phyloP scores from a whole-genome alignment of 2,329 filamentous ascomycete species.

The Metarhizium brunneum region DNA sequence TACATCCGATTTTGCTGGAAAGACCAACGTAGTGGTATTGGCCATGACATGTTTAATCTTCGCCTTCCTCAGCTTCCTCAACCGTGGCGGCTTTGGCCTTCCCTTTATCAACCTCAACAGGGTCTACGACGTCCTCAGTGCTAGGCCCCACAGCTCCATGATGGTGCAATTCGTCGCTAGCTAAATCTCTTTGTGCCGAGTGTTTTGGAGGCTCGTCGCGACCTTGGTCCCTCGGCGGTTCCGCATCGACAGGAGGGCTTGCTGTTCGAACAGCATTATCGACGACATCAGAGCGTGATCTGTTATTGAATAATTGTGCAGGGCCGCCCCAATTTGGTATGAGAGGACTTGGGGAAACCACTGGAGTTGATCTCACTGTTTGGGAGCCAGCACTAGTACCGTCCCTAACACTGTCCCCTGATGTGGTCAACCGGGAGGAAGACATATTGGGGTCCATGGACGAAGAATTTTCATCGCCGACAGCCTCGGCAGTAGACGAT shows the following conservation, averaged over 20 bases:
- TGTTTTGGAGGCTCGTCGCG: neutral
- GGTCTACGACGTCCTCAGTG: neutral
- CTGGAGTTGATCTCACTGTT: conserved; percentile 17
- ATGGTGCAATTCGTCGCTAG: neutral
- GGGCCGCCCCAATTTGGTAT: conserved; percentile 42
- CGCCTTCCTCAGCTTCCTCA: conserved; percentile 33
- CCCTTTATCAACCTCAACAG: conserved; percentile 21
- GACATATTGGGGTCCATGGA: neutral
- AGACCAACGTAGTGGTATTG: neutral
- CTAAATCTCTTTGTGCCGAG: neutral
- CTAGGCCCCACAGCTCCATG: neutral
- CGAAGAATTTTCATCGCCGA: neutral
- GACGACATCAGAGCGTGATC: conserved; percentile 15
- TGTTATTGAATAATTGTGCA: conserved; percentile 36
- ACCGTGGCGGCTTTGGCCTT: conserved; percentile 38
- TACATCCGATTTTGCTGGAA: neutral
- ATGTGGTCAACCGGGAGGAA: neutral
- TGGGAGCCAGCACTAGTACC: neutral
- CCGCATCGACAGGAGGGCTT: neutral
- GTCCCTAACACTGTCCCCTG: neutral
- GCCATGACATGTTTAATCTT: conserved; percentile 2
- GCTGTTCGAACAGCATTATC: conserved; percentile 11
- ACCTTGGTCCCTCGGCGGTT: neutral
- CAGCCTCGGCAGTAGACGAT: neutral
- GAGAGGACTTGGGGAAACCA: conserved; percentile 39